A percentile compares a stretch with the other conserved stretches of the same genome.
Conservation (phyloP, 73 alveolate species). For the Tetrahymena borealis region DNA sequence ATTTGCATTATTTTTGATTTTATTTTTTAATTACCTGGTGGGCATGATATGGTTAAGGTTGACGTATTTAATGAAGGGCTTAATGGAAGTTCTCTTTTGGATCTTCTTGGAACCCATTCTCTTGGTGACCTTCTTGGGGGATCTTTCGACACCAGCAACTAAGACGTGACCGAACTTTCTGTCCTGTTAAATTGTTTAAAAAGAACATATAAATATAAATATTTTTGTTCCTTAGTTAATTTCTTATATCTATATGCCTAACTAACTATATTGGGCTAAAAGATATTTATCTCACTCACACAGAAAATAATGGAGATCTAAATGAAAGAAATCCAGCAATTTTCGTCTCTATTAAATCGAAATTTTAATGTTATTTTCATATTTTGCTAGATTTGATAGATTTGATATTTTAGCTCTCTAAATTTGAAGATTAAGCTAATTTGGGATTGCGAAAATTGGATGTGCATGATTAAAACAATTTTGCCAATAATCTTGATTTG, state of each 20-base stretch:
- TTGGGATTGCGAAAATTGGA: no score
- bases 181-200: conserved; percentile 34
- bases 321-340: no score
- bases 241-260: neutral
- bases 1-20: conserved; percentile 1
- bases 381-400: no score
- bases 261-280: neutral
- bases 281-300: neutral
- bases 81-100: conserved; percentile 71
- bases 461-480: neutral
- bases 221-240: neutral
- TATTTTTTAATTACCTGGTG: conserved; percentile 51
- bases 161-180: conserved; percentile 77
- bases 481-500: neutral
- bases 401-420: no score
- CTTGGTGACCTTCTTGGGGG: conserved; percentile 70
- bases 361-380: no score
- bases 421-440: no score
- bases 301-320: neutral
- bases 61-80: conserved; percentile 75
- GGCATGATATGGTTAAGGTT: conserved; percentile 85
- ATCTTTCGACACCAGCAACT: conserved; percentile 76
- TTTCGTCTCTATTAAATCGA: no score
- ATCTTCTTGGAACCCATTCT: conserved; percentile 79
- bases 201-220: neutral